Conservation (phyloP, 331 rosid species). For the Acacia pycnantha region DNA sequence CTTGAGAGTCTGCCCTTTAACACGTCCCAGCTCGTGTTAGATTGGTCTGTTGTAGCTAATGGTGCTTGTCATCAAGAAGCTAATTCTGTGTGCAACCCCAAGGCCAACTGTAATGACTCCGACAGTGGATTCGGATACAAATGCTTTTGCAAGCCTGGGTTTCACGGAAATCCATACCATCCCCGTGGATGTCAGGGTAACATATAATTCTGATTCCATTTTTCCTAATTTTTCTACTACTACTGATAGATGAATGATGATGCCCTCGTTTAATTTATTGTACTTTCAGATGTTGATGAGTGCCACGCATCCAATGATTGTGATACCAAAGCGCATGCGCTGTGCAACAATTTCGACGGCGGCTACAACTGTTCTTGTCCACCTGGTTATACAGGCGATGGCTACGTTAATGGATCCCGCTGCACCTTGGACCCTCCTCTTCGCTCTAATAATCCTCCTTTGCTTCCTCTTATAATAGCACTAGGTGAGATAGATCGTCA, state of each 20-base stretch:
- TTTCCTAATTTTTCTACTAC: neutral
- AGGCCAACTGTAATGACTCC: rapidly evolving
- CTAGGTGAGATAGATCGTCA: neutral
- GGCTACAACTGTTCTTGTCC: neutral
- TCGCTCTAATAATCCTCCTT: neutral
- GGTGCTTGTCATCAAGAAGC: neutral
- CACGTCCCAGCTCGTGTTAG: neutral
- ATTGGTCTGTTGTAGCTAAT: neutral
- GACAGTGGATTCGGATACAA: neutral
- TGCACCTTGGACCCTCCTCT: neutral
- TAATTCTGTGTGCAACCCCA: neutral
- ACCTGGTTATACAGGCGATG: neutral
- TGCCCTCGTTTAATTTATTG: neutral
- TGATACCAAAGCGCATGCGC: neutral
- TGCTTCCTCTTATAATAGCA: neutral
- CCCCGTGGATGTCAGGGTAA: constrained; percentile 13
- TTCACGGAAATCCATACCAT: constrained; percentile 43
- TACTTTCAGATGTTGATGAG: neutral
- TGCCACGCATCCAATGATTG: neutral
- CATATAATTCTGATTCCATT: neutral
- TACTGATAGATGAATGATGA: no score
- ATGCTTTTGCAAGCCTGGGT: constrained; percentile 27
- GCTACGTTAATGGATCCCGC: neutral
- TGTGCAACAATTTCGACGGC: neutral
- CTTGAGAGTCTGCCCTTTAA: rapidly evolving